Evolutionary conservation across 2,329 filamentous ascomycete species (phyloP).

Genomic region (Colletotrichum neosansevieriae): DNA sequence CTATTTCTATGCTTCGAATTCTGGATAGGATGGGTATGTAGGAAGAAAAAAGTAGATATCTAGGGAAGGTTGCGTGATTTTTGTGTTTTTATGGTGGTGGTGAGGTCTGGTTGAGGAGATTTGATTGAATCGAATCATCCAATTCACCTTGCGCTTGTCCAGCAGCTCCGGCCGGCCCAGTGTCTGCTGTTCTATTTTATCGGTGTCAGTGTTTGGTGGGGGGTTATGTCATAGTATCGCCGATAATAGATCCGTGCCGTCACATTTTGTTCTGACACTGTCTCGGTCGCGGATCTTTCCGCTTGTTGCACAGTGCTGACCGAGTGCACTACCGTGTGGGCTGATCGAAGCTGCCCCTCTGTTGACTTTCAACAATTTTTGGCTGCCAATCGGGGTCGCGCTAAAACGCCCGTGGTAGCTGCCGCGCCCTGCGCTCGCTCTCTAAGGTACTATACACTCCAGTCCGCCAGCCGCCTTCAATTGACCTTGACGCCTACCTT

Average conservation of each 20-base stretch:
- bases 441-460: no score
- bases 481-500: slow-evolving; percentile 34
- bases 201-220: slow-evolving; percentile 38
- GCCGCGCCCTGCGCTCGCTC: slow-evolving; percentile 23
- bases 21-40: slow-evolving; percentile 19
- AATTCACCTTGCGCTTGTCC: slow-evolving; percentile 26
- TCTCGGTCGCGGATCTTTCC: background rate
- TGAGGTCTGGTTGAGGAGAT: slow-evolving; percentile 43
- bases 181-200: slow-evolving; percentile 34
- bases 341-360: slow-evolving; percentile 39
- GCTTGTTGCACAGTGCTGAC: background rate
- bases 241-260: slow-evolving; percentile 34
- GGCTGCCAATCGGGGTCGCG: slow-evolving; percentile 38
- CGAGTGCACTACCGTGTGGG: background rate
- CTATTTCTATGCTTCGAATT: slow-evolving; percentile 27
- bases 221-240: slow-evolving; percentile 38
- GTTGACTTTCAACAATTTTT: slow-evolving; percentile 42
- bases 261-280: background rate
- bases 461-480: background rate
- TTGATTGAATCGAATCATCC: slow-evolving; percentile 39
- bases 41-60: slow-evolving; percentile 14
- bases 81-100: slow-evolving; percentile 43
- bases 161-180: slow-evolving; percentile 17
- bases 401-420: slow-evolving; percentile 35
- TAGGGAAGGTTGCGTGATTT: slow-evolving; percentile 49